Base-by-base conservation (phyloP, 129 eudicot species). In the Flaveria bidentis region DNA sequence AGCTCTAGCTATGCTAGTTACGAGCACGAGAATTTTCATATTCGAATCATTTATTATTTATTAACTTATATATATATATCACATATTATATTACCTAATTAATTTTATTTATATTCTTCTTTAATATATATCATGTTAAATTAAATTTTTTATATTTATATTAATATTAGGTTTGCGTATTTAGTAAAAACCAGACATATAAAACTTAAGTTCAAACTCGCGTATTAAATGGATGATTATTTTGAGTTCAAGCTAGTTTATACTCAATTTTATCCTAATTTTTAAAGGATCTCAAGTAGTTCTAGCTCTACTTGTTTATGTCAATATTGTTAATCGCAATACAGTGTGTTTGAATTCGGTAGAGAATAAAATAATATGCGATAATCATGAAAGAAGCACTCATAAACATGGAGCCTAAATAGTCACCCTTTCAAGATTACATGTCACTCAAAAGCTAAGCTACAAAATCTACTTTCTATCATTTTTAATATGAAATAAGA, bases 381-480 rank as follows among this genome's bases (percentile, higher is more conserved):
- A 69, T 50, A 82, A 50, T 67, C 46, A 85, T 72, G 81, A 78
- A 87, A 80, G 26, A 14, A 76, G 74, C 76, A 86, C 80, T 88
- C 87, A 87, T 88, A 67, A 83, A 78, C 30, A 67, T 69, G 77
- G 55, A 72, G 91, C 88, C 83, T 84, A 75, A 79, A 68, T 72
- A 78, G 84, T 86, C 89, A 85, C 70, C 85, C 69, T 74, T 76
- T 18, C 51, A 85, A 77, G 86, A 88, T 86, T 76, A 65, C 89
- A 88, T 90, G 97, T 84, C 83, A 71, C 85, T 83, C 60, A 88
- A 93, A 93, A 93, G 98, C 88, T 76, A 80, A 82, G 87, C 92
- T 88, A 69, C 84, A 72, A 84, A 81, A 88, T 93, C 97, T 85
- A 70, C 84, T 82, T 81, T 44, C 84, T 69, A 84, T 90, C 72